These are phyloP conservation scores for Alternaria panax DNA, from an alignment of 2,329 filamentous ascomycete genomes.

Conservation along the genomic window DNA sequence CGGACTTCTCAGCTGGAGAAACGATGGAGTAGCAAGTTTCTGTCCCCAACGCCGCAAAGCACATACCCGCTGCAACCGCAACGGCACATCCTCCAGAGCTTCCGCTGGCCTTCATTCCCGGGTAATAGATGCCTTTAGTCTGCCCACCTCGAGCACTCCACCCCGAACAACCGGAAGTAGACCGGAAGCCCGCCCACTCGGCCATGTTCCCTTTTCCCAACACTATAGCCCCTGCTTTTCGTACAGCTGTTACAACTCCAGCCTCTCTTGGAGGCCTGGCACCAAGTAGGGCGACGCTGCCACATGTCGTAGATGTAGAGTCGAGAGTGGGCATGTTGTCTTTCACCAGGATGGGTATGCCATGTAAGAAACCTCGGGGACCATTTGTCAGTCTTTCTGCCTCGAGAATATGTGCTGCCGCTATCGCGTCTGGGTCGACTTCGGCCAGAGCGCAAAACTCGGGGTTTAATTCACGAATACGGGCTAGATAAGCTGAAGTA, in stretches of 20 bases:
- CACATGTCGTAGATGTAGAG: slow-evolving; percentile 50
- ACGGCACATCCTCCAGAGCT: slow-evolving; percentile 69
- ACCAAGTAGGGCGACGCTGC: slow-evolving; percentile 67
- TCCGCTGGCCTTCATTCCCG: slow-evolving; percentile 65
- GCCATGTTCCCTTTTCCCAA: slow-evolving; percentile 69
- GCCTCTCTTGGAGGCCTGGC: slow-evolving; percentile 63
- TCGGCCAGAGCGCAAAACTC: slow-evolving; percentile 63
- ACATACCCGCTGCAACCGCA: slow-evolving; percentile 63
- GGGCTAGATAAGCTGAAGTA: slow-evolving; percentile 56
- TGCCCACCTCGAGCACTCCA: slow-evolving; percentile 70
- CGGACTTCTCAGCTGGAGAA: slow-evolving; percentile 25
- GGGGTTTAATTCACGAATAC: slow-evolving; percentile 63
- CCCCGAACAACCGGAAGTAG: slow-evolving; percentile 62
- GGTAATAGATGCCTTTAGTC: slow-evolving; percentile 64
- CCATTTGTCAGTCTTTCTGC: slow-evolving; percentile 52
- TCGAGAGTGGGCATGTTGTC: slow-evolving; percentile 65
- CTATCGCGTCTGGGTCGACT: slow-evolving; percentile 54
- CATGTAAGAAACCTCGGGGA: slow-evolving; percentile 60
- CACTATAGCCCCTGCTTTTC: slow-evolving; percentile 65
- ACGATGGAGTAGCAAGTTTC: slow-evolving; percentile 49
- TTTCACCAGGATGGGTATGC: slow-evolving; percentile 67
- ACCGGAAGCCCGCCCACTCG: slow-evolving; percentile 65
- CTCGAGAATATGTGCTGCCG: slow-evolving; percentile 59
- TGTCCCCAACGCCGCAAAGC: slow-evolving; percentile 64
- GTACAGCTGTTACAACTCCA: slow-evolving; percentile 64